Conservation (phyloP, 169 alveolate species). For the Plasmodium sp. region DNA sequence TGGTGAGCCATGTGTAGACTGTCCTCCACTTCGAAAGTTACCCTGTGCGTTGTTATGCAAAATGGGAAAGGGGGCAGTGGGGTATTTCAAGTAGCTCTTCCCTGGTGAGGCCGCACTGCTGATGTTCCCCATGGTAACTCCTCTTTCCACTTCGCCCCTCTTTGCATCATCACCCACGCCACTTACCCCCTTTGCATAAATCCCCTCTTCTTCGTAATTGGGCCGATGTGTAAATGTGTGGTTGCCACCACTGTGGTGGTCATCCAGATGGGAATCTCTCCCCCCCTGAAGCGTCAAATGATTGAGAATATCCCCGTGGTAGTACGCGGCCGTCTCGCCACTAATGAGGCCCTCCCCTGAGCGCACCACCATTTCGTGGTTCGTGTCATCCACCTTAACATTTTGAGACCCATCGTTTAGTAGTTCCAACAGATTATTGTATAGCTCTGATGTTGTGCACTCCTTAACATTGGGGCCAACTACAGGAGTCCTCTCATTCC, state of each 20-base stretch:
- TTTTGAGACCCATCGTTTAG: not conserved
- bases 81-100: constrained; percentile 6
- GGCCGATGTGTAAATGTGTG: not conserved
- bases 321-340: not conserved
- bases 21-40: not conserved
- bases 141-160: not conserved
- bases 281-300: not conserved
- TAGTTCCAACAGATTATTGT: constrained; percentile 1
- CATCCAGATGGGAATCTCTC: not conserved
- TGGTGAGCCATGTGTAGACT: not conserved
- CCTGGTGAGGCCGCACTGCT: not conserved
- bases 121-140: not conserved
- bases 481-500: not conserved
- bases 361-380: not conserved
- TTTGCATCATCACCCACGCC: not conserved
- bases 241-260: not conserved
- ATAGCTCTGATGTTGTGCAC: not conserved
- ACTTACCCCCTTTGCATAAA: not conserved
- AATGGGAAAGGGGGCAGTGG: not conserved
- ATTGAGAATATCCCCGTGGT: not conserved
- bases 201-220: not conserved
- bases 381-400: not conserved
- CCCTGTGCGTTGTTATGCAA: not conserved
- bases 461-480: not conserved
- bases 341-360: not conserved